Evolutionary conservation across 1,284 basidiomycete species (phyloP).

Genomic region (Leucoagaricus sp.): DNA sequence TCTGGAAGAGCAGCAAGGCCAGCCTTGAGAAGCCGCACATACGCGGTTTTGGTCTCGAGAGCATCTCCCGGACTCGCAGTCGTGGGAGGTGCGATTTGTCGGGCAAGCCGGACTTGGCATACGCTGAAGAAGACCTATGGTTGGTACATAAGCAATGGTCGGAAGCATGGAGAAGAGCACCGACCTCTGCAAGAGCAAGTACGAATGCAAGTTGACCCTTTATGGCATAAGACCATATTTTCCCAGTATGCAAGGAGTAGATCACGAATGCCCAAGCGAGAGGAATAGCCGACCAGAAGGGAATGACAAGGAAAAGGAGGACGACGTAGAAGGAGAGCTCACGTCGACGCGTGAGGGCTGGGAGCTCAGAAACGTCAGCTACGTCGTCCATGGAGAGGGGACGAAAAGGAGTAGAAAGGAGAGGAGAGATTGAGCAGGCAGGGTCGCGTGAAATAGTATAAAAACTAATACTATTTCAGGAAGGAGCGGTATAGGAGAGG

Average conservation of each 20-base stretch:
- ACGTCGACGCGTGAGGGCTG: conserved; percentile 30
- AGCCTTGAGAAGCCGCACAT: conserved; percentile 52
- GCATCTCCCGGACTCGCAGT: conserved; percentile 49
- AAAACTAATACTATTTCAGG: conserved; percentile 4
- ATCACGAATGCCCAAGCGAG: conserved; percentile 70
- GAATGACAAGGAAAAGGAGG: conserved; percentile 59
- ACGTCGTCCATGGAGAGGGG: conserved; percentile 18
- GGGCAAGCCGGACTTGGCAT: conserved; percentile 63
- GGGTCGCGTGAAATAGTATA: background rate
- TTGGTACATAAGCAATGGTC: background rate
- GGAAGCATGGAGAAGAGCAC: background rate
- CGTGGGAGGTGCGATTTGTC: conserved; percentile 52
- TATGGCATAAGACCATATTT: conserved; percentile 43
- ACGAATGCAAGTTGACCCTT: conserved; percentile 41
- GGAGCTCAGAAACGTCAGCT: conserved; percentile 42
- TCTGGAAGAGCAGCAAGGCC: conserved; percentile 59
- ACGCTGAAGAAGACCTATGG: conserved; percentile 76
- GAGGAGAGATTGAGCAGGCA: background rate
- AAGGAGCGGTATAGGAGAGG: background rate
- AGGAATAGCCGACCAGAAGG: conserved; percentile 72
- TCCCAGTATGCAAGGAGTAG: conserved; percentile 51
- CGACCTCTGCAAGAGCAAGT: conserved; percentile 62
- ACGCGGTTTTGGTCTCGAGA: conserved; percentile 57
- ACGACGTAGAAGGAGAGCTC: conserved; percentile 59
- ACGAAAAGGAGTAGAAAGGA: conserved; percentile 6